Conservation (phyloP, 106 monocot species). For the Phalaenopsis aphrodite region DNA sequence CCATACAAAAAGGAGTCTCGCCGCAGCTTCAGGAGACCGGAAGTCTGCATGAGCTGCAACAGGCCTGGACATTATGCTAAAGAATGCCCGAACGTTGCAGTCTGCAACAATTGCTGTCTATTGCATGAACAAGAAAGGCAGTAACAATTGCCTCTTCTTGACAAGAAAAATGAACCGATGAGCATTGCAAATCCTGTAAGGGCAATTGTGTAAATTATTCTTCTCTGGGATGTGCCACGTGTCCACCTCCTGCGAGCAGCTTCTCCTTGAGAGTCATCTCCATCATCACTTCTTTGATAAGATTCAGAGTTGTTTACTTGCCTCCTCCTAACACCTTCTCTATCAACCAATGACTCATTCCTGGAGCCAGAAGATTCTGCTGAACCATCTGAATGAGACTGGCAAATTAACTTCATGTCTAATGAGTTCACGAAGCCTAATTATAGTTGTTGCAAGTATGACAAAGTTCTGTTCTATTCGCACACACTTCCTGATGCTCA, state of each 20-base stretch:
- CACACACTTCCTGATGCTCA: conserved; percentile 90
- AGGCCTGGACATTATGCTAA: conserved; percentile 91
- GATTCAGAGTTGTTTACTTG: neutral
- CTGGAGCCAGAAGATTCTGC: conserved; percentile 60
- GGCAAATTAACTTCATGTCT: conserved; percentile 48
- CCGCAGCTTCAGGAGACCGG: conserved; percentile 41
- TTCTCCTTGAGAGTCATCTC: conserved; percentile 7
- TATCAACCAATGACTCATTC: conserved; percentile 13
- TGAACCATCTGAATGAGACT: conserved; percentile 27
- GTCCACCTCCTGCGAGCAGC: conserved; percentile 18
- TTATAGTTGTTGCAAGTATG: conserved; percentile 50
- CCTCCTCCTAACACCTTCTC: conserved; percentile 22
- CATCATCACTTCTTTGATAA: neutral
- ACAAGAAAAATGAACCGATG: conserved; percentile 63
- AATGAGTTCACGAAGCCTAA: conserved; percentile 53
- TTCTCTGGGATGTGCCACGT: conserved; percentile 26
- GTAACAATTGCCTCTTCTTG: conserved; percentile 79
- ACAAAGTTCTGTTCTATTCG: conserved; percentile 82
- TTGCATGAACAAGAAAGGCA: conserved; percentile 91
- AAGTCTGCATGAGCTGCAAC: conserved; percentile 96
- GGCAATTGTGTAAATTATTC: conserved; percentile 47
- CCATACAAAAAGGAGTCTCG: conserved; percentile 60
- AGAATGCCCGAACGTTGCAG: conserved; percentile 88
- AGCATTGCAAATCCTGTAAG: conserved; percentile 58
- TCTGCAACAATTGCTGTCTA: conserved; percentile 85